A percentile compares a stretch with the other conserved stretches of the same genome.
Conservation (phyloP, 768 basidiomycete species). For the Naganishia vishniacii region DNA sequence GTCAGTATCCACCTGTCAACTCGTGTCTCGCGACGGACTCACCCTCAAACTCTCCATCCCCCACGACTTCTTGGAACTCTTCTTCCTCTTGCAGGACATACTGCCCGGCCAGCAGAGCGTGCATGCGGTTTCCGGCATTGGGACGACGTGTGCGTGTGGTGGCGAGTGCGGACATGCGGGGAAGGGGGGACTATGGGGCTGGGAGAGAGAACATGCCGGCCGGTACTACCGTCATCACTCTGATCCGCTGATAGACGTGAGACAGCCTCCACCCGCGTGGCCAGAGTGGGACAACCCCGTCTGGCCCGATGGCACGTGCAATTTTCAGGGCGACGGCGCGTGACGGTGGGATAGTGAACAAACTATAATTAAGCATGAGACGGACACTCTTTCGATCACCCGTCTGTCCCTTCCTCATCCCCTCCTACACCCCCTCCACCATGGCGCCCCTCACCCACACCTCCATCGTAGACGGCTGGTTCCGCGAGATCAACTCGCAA, state of each 20-base stretch:
- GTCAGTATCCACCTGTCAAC: too few relatives aligned
- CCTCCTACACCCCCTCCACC: conserved; percentile 10
- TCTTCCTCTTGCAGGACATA: conserved; percentile 45
- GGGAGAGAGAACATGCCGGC: too few relatives aligned
- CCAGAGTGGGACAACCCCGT: too few relatives aligned
- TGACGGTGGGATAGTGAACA: too few relatives aligned
- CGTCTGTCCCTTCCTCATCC: neutral
- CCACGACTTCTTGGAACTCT: conserved; percentile 41
- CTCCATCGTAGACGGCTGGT: conserved; percentile 51
- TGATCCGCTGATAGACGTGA: too few relatives aligned
- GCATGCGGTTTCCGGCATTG: neutral
- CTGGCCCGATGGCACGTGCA: too few relatives aligned
- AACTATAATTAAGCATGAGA: too few relatives aligned
- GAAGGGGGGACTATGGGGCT: too few relatives aligned
- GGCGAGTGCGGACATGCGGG: neutral
- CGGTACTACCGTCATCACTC: too few relatives aligned
- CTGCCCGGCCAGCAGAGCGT: neutral
- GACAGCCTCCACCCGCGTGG: too few relatives aligned
- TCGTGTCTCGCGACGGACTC: conserved; percentile 7
- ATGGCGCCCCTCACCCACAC: conserved; percentile 47
- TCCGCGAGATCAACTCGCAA: conserved; percentile 86
- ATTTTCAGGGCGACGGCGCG: too few relatives aligned
- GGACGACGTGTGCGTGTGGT: neutral
- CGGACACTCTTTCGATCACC: neutral
- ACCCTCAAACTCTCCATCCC: conserved; percentile 46